phyloP scores from a whole-genome alignment of 352 stramenopile genomes.

The Elongisporangium undulatum region DNA sequence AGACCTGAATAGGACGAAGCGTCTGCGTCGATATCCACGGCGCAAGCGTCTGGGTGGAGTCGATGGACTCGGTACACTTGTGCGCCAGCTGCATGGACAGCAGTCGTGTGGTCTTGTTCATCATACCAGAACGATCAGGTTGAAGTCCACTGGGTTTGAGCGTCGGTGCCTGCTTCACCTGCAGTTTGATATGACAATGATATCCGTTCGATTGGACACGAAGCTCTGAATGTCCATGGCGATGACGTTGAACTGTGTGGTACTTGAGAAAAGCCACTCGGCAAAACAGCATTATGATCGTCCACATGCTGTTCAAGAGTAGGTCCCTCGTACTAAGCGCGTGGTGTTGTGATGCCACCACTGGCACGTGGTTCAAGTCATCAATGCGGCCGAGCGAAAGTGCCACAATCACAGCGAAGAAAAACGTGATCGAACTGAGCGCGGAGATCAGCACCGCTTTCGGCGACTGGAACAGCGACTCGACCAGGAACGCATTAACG shows the following conservation, averaged over 20 bases:
- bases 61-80: not conserved
- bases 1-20: not conserved
- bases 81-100: not conserved
- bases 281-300: conserved; percentile 7
- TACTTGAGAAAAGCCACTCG: conserved; percentile 7
- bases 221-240: not conserved
- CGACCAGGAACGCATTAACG: conserved; percentile 11
- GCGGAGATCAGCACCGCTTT: not conserved
- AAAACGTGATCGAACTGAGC: not conserved
- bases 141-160: not conserved
- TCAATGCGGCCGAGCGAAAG: conserved; percentile 9
- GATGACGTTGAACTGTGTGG: not conserved
- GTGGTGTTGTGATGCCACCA: not conserved
- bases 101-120: not conserved
- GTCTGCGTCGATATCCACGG: not conserved
- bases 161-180: not conserved
- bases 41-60: not conserved
- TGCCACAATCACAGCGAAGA: not conserved
- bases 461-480: conserved; percentile 9
- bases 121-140: not conserved
- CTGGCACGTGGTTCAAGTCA: not conserved
- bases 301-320: conserved; percentile 6
- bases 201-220: conserved; percentile 9
- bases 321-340: conserved; percentile 6
- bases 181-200: conserved; percentile 1